Base-by-base conservation (phyloP, 352 stramenopile species). In the Phytophthora megakarya region DNA sequence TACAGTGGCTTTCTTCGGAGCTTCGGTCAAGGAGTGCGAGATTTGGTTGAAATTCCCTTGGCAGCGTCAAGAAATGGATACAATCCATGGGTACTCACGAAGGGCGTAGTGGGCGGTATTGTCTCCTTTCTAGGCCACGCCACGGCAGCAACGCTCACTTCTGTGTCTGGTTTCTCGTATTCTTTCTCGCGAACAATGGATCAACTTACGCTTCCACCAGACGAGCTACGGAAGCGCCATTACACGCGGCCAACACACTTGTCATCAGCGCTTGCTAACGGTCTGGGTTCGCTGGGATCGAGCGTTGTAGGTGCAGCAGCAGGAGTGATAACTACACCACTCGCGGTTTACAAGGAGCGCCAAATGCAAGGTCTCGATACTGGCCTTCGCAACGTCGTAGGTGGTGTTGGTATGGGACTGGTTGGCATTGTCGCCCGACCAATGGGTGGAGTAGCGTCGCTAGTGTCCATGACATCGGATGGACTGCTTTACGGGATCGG, bases 141-240 rank as follows among this genome's bases (percentile, higher is more conserved):
- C 3, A 89, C 84, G 1, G 72, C 82, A 35, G 86, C 84, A 30
- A 79, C 73, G 11, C 75, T 95, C 7, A 83, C 83, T 8, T 95
- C 84, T 0, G 53, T 95, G 21, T 91, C 86, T 16, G 86, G 84
- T 0, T 90, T 95, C 52, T 90, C 82, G 28, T 91, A 93, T 61
- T 91, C 86, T 8, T 81, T 95, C 23, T 95, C 84, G 0, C 77
- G 76, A 6, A 93, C 86, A 33, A 80, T 95, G 70, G 84, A 95
- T 59, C 84, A 93, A 58, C 73, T 95, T 19, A 89, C 81, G 2
- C 60, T 93, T 12, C 73, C 84, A 8, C 70, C 78, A 1, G 75
- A 89, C 8, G 76, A 92, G 58, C 67, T 89, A 25, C 76, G 75
- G 22, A 73, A 78, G 32, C 78, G 79, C 5, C 84, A 89, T 42